Percentiles rank a stretch among this genome's conserved stretches.
These are phyloP conservation scores for Nakazawaea wickerhamii DNA, from an alignment of 805 yeast genomes.

Conservation along the genomic window DNA sequence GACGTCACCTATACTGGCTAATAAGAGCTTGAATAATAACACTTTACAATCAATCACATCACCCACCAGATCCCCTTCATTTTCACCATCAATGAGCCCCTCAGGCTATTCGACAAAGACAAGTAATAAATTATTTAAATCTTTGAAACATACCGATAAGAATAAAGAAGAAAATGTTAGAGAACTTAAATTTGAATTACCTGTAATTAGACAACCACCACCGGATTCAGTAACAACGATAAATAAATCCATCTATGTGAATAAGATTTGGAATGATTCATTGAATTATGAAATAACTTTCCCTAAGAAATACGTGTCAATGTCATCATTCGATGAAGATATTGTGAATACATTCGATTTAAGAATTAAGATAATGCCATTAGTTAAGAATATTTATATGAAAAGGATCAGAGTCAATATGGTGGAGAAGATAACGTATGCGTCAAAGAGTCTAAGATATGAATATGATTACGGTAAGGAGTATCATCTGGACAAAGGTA, in stretches of 20 bases:
- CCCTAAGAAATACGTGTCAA: constrained; percentile 61
- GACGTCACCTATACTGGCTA: constrained; percentile 24
- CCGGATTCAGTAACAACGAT: constrained; percentile 9
- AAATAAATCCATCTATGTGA: constrained; percentile 73
- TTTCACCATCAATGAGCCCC: background rate
- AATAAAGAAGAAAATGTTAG: constrained; percentile 10
- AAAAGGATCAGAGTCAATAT: constrained; percentile 63
- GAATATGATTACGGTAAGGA: constrained; percentile 47
- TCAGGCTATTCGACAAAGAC: constrained; percentile 1
- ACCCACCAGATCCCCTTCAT: background rate
- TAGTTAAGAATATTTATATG: constrained; percentile 54
- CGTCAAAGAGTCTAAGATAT: constrained; percentile 46
- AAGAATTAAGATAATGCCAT: constrained; percentile 61
- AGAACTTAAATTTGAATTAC: constrained; percentile 14
- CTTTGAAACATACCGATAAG: constrained; percentile 9
- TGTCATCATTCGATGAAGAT: constrained; percentile 36
- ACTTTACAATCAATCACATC: background rate
- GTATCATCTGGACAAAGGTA: constrained; percentile 23
- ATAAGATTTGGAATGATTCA: constrained; percentile 68
- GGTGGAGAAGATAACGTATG: constrained; percentile 60
- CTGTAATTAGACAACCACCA: constrained; percentile 29
- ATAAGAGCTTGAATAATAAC: background rate
- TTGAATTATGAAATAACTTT: constrained; percentile 66
- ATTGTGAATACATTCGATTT: constrained; percentile 39
- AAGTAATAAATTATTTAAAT: constrained; percentile 13